Conservation (phyloP, 306 rosid genomes). For the Vigna hirtella region DNA sequence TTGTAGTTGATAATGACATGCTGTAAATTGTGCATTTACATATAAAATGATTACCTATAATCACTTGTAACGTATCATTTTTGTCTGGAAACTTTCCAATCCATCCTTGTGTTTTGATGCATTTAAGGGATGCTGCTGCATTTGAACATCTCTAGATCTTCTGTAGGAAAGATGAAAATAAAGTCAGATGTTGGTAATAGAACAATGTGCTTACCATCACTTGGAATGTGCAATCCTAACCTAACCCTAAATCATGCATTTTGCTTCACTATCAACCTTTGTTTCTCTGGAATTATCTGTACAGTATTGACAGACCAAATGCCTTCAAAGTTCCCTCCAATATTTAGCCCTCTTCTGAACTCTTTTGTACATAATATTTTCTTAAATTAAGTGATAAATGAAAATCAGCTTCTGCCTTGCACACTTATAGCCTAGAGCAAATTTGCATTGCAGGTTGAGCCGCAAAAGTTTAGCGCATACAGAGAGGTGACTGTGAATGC, state of each 20-base stretch:
- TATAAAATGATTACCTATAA: background rate
- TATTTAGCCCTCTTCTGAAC: background rate
- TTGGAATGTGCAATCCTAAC: background rate
- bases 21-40: constrained; percentile 14
- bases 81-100: background rate
- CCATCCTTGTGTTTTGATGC: background rate
- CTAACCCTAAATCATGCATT: background rate
- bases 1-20: background rate
- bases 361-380: background rate
- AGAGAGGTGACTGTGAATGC: constrained; percentile 70
- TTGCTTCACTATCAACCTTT: background rate
- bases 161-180: background rate
- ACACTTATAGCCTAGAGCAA: constrained; percentile 26
- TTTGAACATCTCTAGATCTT: background rate
- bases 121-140: background rate
- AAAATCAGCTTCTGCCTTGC: constrained; percentile 5
- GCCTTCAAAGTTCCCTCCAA: background rate
- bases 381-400: constrained; percentile 1
- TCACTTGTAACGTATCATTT: background rate
- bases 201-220: background rate
- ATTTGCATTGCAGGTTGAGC: constrained; percentile 58
- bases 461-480: constrained; percentile 55
- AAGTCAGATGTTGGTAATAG: background rate
- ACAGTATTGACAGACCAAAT: constrained; percentile 9
- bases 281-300: background rate